Evolutionary conservation across 1,284 basidiomycete species (phyloP), one percentile per base, ranked within the genome.

Genomic region (Hymenochaete sp.): DNA sequence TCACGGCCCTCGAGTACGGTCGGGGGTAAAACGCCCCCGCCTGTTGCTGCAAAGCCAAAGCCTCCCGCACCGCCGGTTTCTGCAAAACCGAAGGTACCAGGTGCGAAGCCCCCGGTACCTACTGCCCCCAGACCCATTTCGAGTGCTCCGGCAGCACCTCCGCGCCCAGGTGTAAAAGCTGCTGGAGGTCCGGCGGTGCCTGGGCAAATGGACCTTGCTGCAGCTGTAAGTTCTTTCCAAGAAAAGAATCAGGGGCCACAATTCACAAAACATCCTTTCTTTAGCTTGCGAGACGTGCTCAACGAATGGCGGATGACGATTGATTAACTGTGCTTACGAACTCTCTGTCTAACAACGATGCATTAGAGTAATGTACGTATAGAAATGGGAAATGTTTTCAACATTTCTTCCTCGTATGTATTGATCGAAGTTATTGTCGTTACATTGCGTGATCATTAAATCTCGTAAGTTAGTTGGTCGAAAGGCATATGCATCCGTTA

Each of bases 151-250:
- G 35, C 59, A 8, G 44, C 53, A 14, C 48, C 56, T 5, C 43
- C 56, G 4, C 56, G 57, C 9, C 61, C 58, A 41, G 52, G 39
- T 10, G 64, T 60, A 8, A 65, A 62, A 47, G 60, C 61, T 16
- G 63, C 70, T 33, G 64, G 57, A 39, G 67, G 28, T 52, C 63
- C 56, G 38, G 66, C 68, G 3, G 61, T 69, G 1, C 60, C 66
- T 19, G 80, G 87, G 19, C 87, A 91, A 60, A 57, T 90, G 64
- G 89, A 91, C 65, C 66, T 93, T 53, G 87, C 88, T 51, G 86
- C 88, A 53, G 77, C 72, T 42, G 83, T 86, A 55, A 67, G 80
- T 71, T 41, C 26, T 40, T n/a, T n/a, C 3, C 27, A 3, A 42
- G 60, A 31, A 54, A 29, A 24, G 38, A 36, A 16, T 41, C n/a